Evolutionary conservation across 2,329 filamentous ascomycete species (phyloP).

Genomic region (Exophiala calicioides): DNA sequence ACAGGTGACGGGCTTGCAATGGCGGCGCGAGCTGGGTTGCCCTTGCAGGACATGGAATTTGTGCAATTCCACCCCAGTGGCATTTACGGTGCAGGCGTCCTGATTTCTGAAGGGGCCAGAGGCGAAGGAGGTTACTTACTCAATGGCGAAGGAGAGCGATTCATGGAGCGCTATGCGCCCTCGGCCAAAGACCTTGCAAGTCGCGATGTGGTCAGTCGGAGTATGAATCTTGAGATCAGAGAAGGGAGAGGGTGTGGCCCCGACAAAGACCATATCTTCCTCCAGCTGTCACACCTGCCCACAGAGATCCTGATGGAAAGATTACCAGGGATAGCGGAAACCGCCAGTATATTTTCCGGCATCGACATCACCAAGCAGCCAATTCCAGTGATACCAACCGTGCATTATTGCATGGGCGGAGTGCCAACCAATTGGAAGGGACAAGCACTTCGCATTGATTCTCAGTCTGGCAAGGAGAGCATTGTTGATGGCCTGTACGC

Average conservation of each 20-base stretch:
- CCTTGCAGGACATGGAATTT: slow-evolving; percentile 99
- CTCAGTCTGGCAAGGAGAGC: slow-evolving; percentile 81
- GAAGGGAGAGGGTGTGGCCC: slow-evolving; percentile 95
- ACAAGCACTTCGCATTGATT: slow-evolving; percentile 90
- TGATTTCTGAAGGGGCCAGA: slow-evolving; percentile 97
- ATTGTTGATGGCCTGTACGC: slow-evolving; percentile 93
- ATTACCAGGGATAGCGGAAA: slow-evolving; percentile 97
- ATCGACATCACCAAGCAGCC: slow-evolving; percentile 97
- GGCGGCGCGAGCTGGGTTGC: slow-evolving; percentile 95
- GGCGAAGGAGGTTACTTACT: slow-evolving; percentile 97
- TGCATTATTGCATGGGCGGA: slow-evolving; percentile 99
- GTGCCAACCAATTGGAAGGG: slow-evolving; percentile 97
- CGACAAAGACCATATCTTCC: slow-evolving; percentile 98
- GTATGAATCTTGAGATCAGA: slow-evolving; percentile 97
- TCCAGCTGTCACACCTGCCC: slow-evolving; percentile 93
- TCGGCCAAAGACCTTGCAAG: slow-evolving; percentile 97
- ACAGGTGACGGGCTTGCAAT: slow-evolving; percentile 99
- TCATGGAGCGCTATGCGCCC: slow-evolving; percentile 98
- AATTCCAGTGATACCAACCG: slow-evolving; percentile 92
- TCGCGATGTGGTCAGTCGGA: slow-evolving; percentile 93
- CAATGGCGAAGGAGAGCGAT: slow-evolving; percentile 96
- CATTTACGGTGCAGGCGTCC: slow-evolving; percentile 96
- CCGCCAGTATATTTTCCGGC: slow-evolving; percentile 92
- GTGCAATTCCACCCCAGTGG: slow-evolving; percentile 99
- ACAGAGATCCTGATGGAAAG: slow-evolving; percentile 91